phyloP scores from a whole-genome alignment of 2,329 filamentous ascomycete genomes.

The Aspergillus hortae region DNA sequence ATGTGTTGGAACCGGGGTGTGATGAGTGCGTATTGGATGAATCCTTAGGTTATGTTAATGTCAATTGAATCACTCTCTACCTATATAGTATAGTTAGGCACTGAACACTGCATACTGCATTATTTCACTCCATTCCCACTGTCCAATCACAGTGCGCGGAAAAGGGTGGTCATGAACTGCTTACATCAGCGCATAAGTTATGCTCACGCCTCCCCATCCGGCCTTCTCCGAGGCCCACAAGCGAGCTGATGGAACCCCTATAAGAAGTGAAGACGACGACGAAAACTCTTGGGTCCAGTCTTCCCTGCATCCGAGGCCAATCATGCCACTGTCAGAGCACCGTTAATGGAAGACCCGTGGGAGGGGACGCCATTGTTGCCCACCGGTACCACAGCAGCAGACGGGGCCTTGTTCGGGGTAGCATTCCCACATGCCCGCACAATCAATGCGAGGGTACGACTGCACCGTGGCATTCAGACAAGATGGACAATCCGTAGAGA shows the following conservation, averaged over 20 bases:
- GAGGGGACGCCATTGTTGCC: not conserved
- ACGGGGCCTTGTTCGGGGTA: not conserved
- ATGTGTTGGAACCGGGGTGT: not conserved
- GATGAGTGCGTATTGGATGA: not conserved
- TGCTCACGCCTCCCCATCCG: not conserved
- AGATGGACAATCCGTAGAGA: not conserved
- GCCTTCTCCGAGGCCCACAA: not conserved
- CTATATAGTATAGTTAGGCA: too few species aligned
- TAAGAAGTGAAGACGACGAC: too few species aligned
- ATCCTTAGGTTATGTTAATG: too few species aligned
- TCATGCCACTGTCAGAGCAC: not conserved
- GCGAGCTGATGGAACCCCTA: not conserved
- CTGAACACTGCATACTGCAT: too few species aligned
- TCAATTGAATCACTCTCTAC: too few species aligned
- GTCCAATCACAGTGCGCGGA: too few species aligned
- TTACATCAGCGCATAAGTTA: too few species aligned
- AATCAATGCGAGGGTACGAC: not conserved
- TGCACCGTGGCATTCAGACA: not conserved
- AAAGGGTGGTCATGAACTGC: too few species aligned
- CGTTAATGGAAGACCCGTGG: not conserved
- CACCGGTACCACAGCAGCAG: not conserved
- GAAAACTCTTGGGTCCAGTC: not conserved
- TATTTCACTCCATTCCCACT: too few species aligned
- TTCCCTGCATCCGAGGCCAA: not conserved
- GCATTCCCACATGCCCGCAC: not conserved